Conservation (phyloP, 495 filamentous ascomycete genomes). For the Trichoderma reesei region DNA sequence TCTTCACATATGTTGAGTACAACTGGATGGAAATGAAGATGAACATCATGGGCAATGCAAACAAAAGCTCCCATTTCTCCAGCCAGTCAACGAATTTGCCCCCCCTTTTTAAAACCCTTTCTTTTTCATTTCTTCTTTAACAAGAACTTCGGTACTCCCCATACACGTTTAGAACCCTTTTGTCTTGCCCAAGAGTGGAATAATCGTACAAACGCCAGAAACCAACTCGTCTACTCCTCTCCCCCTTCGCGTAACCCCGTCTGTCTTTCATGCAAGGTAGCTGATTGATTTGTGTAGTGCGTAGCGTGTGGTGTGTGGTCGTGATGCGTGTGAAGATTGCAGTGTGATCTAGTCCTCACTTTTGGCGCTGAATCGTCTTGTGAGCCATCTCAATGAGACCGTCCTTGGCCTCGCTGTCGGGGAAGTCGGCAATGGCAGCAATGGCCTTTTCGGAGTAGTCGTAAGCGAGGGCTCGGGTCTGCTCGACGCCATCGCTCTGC, state of each 20-base stretch:
- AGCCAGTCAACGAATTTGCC: not conserved
- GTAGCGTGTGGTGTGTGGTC: no score
- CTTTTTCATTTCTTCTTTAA: not conserved
- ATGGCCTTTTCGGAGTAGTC: conserved; percentile 87
- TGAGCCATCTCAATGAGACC: conserved; percentile 87
- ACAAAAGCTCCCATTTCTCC: not conserved
- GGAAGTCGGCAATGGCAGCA: conserved; percentile 68
- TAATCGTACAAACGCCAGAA: conserved; percentile 15
- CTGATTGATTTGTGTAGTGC: not conserved
- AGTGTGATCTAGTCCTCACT: conserved; percentile 53
- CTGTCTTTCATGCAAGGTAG: not conserved
- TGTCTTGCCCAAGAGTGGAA: not conserved
- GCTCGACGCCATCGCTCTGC: conserved; percentile 75
- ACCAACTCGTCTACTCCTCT: not conserved
- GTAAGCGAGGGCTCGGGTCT: conserved; percentile 79
- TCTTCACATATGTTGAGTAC: not conserved
- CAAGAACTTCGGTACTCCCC: not conserved
- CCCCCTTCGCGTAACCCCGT: not conserved
- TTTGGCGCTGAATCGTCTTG: conserved; percentile 82
- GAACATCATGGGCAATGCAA: not conserved
- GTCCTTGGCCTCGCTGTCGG: conserved; percentile 83
- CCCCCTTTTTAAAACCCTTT: not conserved
- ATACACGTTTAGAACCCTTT: conserved; percentile 3
- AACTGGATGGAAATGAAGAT: not conserved
- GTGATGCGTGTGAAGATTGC: not conserved